Percentiles rank a stretch among this genome's conserved stretches.
These are phyloP conservation scores for Geosiphon pyriformis DNA, from an alignment of 192 early-diverging fungal species.

Conservation along the genomic window DNA sequence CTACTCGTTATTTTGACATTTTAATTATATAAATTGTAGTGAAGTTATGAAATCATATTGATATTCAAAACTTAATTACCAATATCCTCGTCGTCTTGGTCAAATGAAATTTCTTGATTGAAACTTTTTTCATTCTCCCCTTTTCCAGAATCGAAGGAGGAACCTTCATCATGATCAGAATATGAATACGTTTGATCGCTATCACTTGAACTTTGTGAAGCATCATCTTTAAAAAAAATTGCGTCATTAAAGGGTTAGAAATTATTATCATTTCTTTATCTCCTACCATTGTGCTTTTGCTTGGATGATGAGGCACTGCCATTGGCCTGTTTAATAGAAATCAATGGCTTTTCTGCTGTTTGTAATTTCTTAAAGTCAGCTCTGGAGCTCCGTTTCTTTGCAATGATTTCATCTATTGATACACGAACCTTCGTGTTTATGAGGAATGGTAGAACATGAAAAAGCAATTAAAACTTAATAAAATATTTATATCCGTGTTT, in stretches of 20 bases:
- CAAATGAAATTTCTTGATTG: constrained; percentile 25
- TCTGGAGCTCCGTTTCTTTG: constrained; percentile 31
- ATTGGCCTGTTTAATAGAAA: neutral
- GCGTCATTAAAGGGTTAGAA: too few species aligned
- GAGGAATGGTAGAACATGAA: neutral
- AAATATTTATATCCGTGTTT: too few species aligned
- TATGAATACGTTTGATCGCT: too few species aligned
- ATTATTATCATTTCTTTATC: too few species aligned
- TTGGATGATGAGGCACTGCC: neutral
- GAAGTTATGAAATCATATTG: neutral
- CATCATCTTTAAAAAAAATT: constrained; percentile 28
- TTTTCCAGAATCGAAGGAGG: constrained; percentile 28
- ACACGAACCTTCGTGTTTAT: constrained; percentile 14
- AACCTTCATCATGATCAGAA: too few species aligned
- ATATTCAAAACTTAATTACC: constrained; percentile 8
- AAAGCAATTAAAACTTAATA: too few species aligned
- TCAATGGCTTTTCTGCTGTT: neutral
- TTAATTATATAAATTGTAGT: neutral
- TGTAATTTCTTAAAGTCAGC: constrained; percentile 8
- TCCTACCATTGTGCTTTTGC: constrained; percentile 31
- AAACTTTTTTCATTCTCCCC: constrained; percentile 25
- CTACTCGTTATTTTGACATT: constrained; percentile 9
- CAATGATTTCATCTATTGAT: constrained; percentile 39
- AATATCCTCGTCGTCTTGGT: constrained; percentile 30
- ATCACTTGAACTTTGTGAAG: constrained; percentile 23